Evolutionary conservation across 2,329 filamentous ascomycete genomes (phyloP), one percentile per base, ranked within the genome.

Genomic region (Coleophoma eucalyptorum): DNA sequence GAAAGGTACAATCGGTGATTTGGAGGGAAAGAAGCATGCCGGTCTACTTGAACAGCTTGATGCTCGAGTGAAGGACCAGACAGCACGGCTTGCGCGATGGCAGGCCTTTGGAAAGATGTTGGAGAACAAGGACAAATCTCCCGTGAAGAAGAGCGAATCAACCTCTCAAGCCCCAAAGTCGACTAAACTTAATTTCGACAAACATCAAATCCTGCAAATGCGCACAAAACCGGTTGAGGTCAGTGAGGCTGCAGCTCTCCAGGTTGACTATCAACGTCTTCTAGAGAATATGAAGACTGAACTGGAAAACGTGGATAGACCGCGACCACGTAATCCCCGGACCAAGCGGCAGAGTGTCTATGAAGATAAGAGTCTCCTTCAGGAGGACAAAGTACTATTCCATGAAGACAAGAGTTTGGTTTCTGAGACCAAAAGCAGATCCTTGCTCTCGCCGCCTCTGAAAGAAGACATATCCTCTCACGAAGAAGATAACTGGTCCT

Each of bases 31-130:
- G 4, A 65, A 57, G 20, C 46, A 71, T 8, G 62, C 65, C 6
- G 81, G 83, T 0, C 68, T 91, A 1, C 62, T 96, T 18, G 79
- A 88, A 54, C 84, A 91, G 62, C 71, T 97, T 5, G 86, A 93
- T 49, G 68, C 69, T 18, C 79, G 89, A 13, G 80, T 94, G 0
- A 72, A 75, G 41, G 72, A 78, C 6, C 90, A 96, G 59, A 79
- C 79, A 49, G 76, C 79, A 42, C 80, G 90, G 37, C 67, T 96
- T 26, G 76, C 81, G 48, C 84, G 79, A 65, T 96, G 90, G 91
- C 79, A 86, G 58, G 75, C 74, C n/a, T 90, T 90, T 54, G 74
- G 80, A 54, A 69, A 73, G 56, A 58, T 48, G 12, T 47, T 67
- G 8, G 52, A 52, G 11, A 59, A 55, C 20, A 20, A 38, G 21